Base-by-base conservation (phyloP, 2,329 filamentous ascomycete species). In the Shiraia bambusicola region DNA sequence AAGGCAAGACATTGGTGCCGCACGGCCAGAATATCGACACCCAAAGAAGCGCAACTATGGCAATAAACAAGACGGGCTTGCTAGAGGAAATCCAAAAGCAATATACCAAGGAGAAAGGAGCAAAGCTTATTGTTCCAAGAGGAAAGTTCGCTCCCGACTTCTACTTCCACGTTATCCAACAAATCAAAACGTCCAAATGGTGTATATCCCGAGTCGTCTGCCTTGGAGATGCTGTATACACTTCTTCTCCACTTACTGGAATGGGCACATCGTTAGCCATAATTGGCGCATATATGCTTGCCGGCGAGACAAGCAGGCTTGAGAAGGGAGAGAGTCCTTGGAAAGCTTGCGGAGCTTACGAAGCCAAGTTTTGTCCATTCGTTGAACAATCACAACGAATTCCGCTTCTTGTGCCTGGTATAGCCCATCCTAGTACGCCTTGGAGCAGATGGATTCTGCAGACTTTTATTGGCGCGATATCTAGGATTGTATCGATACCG, bases 221-320 rank as follows among this genome's bases (percentile, higher is more conserved):
- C 2, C 42, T 81, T 0, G 80, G 79, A 0, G 79, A 84, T 47
- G 75, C 80, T 0, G 78, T 64, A 0, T 76, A 74, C 50, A 74
- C 72, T 16, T 76, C 78, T 0, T 70, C 72, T 0, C 70, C 73
- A 0, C 46, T 75, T 3, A 76, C 73, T 0, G 80, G 79, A 1
- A 55, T 55, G 49, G 60, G 60, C 0, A 58, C 59, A 1, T 62
- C 57, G 9, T 48, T 66, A 3, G 68, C 69, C 6, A 57, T 72
- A n/a, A 37, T 67, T 1, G 70, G 69, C 1, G 63, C 61, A 1
- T 72, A 70, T 32, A 44, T 69, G 7, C 44, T 72, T 10, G 67
- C 69, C 3, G 67, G 65, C 1, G 68, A 71, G 47, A 41, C 69
- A 11, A 41, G 49, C 4, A 47, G 44, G 34, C 26, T 49, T n/a